Conservation (phyloP, 768 basidiomycete genomes). For the Hydnomerulius pinastri region DNA sequence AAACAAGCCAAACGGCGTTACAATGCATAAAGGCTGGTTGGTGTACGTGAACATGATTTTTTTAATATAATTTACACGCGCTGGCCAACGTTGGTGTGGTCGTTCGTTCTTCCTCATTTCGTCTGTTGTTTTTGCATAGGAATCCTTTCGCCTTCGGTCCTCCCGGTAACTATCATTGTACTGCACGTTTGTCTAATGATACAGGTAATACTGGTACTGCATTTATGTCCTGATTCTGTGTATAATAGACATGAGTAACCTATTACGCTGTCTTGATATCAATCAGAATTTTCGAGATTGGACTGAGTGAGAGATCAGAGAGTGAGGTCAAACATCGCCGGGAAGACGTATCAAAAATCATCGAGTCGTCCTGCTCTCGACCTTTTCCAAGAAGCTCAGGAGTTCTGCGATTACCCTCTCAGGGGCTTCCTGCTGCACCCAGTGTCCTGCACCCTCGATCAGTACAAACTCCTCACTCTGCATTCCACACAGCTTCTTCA, state of each 20-base stretch:
- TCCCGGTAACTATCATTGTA: constrained; percentile 27
- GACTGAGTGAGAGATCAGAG: neutral
- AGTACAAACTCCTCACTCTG: constrained; percentile 49
- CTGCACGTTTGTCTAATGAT: constrained; percentile 18
- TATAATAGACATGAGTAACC: too few species aligned
- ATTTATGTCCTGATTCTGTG: constrained; percentile 3
- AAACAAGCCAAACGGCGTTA: neutral
- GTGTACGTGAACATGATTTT: neutral
- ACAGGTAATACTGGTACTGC: constrained; percentile 17
- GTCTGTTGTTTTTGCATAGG: constrained; percentile 31
- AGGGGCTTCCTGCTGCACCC: constrained; percentile 62
- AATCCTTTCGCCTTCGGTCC: constrained; percentile 2
- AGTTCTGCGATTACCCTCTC: constrained; percentile 43
- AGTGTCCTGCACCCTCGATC: constrained; percentile 59
- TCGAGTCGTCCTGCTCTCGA: constrained; percentile 6
- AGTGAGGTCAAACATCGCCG: too few species aligned
- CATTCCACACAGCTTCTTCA: constrained; percentile 40
- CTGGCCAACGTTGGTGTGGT: neutral
- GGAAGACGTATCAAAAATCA: neutral
- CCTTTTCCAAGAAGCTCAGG: constrained; percentile 40
- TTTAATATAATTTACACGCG: too few species aligned
- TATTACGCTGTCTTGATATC: constrained; percentile 2
- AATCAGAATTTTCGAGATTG: neutral
- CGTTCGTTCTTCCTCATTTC: neutral
- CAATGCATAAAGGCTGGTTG: neutral